These are phyloP conservation scores for Eucalyptus curtisii DNA, from an alignment of 345 rosid species.

Conservation along the genomic window DNA sequence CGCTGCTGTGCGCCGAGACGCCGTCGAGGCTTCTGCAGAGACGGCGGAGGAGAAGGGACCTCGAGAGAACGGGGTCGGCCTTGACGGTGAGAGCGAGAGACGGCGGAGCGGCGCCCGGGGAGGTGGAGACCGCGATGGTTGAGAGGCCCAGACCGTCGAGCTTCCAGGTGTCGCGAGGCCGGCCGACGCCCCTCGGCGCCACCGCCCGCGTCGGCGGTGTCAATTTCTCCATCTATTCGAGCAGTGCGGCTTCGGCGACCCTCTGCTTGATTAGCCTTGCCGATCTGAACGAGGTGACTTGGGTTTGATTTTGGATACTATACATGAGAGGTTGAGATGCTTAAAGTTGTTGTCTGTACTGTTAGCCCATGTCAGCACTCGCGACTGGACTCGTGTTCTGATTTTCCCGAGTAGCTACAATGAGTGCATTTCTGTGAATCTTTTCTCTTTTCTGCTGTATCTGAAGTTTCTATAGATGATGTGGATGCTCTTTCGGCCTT, in stretches of 20 bases:
- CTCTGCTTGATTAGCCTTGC: slow-evolving; percentile 54
- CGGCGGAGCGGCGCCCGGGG: not conserved
- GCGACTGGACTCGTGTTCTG: not conserved
- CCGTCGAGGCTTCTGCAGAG: not conserved
- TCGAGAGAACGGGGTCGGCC: not conserved
- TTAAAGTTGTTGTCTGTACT: not conserved
- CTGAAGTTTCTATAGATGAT: not conserved
- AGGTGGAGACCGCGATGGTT: slow-evolving; percentile 30
- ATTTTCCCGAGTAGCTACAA: not conserved
- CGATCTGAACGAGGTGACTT: slow-evolving; percentile 54
- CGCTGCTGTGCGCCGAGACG: not conserved
- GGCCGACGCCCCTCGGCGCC: slow-evolving; percentile 74
- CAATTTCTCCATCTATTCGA: slow-evolving; percentile 70
- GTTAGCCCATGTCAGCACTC: not conserved
- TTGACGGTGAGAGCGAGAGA: not conserved
- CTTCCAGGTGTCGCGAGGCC: slow-evolving; percentile 40
- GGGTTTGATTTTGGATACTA: not conserved
- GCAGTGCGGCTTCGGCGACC: slow-evolving; percentile 62
- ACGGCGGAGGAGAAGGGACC: not conserved
- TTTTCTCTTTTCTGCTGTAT: not conserved
- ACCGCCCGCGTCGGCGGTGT: slow-evolving; percentile 59
- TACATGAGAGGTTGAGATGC: not conserved
- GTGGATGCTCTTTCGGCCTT: not conserved
- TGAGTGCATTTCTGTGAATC: not conserved
- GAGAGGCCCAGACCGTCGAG: slow-evolving; percentile 22